Evolutionary conservation across 1,284 basidiomycete species (phyloP).

Genomic region (Lignosus rhinocerotis): DNA sequence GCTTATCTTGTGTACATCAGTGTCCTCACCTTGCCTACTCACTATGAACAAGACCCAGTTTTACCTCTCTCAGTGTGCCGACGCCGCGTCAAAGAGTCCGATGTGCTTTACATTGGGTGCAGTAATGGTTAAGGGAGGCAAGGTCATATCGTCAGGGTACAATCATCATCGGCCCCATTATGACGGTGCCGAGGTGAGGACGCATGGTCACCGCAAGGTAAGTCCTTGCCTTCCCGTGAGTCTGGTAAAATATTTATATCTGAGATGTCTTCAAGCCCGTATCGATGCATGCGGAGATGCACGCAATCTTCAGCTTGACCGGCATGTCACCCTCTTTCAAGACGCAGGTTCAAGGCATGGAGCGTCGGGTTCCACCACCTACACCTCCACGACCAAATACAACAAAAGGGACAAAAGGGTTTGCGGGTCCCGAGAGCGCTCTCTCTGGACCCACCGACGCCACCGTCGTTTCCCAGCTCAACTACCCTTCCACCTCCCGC

Average conservation of each 20-base stretch:
- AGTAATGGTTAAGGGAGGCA: constrained; percentile 58
- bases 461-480: constrained; percentile 2
- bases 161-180: constrained; percentile 59
- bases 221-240: neutral
- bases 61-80: constrained; percentile 53
- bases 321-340: constrained; percentile 56
- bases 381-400: constrained; percentile 29
- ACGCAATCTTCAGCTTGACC: constrained; percentile 53
- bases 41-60: constrained; percentile 52
- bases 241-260: neutral
- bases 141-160: constrained; percentile 52
- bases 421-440: constrained; percentile 21
- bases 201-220: constrained; percentile 44
- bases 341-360: constrained; percentile 50
- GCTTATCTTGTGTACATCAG: constrained; percentile 8
- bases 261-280: constrained; percentile 36
- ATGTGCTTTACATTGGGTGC: constrained; percentile 60
- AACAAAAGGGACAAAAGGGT: constrained; percentile 34
- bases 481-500: neutral
- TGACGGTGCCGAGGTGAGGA: constrained; percentile 45
- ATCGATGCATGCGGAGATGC: constrained; percentile 66
- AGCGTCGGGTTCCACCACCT: constrained; percentile 34
- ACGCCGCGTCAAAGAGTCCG: constrained; percentile 51
- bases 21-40: constrained; percentile 3
- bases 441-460: constrained; percentile 27